Evolutionary conservation across 371 early-diverging fungal species (phyloP).

Genomic region (Actinomucor elegans): DNA sequence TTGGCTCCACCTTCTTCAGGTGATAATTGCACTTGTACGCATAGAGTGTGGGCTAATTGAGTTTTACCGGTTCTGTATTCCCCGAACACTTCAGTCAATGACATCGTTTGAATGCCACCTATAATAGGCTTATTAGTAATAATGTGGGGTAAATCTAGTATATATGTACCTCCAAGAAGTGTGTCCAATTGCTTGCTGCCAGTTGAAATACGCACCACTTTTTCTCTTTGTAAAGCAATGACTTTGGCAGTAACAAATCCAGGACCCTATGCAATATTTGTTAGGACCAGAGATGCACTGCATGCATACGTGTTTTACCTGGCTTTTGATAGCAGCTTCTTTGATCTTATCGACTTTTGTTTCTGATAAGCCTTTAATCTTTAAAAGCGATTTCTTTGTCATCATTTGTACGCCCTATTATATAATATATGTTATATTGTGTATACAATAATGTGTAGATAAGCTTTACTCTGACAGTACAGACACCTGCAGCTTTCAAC

Average conservation of each 20-base stretch:
- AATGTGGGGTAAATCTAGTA: slow-evolving; percentile 4
- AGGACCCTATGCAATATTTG: slow-evolving; percentile 17
- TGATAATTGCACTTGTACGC: slow-evolving; percentile 76
- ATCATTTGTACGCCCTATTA: slow-evolving; percentile 81
- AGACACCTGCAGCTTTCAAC: slow-evolving; percentile 78
- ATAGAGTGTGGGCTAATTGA: slow-evolving; percentile 77
- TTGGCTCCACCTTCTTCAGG: slow-evolving; percentile 62
- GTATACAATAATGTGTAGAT: too few species aligned
- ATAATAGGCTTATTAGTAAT: not conserved
- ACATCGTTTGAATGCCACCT: slow-evolving; percentile 90
- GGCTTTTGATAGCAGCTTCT: slow-evolving; percentile 63
- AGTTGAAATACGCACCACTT: slow-evolving; percentile 83
- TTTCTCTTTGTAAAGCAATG: slow-evolving; percentile 73
- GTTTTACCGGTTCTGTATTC: slow-evolving; percentile 86
- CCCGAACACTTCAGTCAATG: slow-evolving; percentile 86
- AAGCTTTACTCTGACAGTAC: slow-evolving; percentile 59
- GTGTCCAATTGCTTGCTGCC: slow-evolving; percentile 91
- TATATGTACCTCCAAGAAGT: slow-evolving; percentile 71
- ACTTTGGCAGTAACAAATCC: slow-evolving; percentile 89
- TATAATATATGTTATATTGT: too few species aligned
- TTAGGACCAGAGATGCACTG: not conserved
- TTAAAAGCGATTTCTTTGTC: slow-evolving; percentile 64
- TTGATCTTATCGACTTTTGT: slow-evolving; percentile 88
- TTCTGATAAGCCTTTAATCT: slow-evolving; percentile 85
- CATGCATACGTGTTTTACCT: slow-evolving; percentile 1